A percentile compares a stretch with the other conserved stretches of the same genome.
phyloP scores from a whole-genome alignment of 2,329 filamentous ascomycete genomes.

The Aquanectria penicillioides region DNA sequence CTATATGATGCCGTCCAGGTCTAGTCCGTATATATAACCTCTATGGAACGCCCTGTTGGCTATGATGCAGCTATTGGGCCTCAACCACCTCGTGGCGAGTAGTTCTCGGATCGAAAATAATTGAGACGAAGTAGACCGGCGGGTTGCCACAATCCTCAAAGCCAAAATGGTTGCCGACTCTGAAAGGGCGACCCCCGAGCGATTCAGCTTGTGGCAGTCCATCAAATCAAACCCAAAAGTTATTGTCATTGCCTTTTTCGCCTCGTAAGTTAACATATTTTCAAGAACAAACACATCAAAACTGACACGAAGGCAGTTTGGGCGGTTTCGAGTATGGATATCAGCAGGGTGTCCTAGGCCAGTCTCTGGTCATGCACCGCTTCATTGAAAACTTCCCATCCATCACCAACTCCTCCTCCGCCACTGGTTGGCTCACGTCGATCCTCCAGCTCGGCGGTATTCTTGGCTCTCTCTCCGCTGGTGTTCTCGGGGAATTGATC shows the following conservation, averaged over 20 bases:
- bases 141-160: neutral
- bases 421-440: constrained; percentile 61
- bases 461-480: constrained; percentile 57
- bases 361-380: constrained; percentile 62
- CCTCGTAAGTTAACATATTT: constrained; percentile 25
- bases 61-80: too few relatives aligned
- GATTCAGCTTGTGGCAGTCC: constrained; percentile 22
- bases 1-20: too few relatives aligned
- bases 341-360: constrained; percentile 64
- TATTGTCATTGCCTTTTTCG: constrained; percentile 36
- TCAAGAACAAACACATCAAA: neutral
- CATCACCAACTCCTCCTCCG: constrained; percentile 55
- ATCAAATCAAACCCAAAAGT: constrained; percentile 35
- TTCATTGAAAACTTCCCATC: constrained; percentile 61
- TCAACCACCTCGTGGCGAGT: too few relatives aligned
- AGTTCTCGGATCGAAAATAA: too few relatives aligned
- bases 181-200: neutral
- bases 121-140: neutral
- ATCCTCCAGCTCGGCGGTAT: constrained; percentile 60
- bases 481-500: constrained; percentile 60
- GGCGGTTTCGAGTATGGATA: constrained; percentile 32
- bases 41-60: too few relatives aligned
- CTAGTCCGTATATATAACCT: too few relatives aligned
- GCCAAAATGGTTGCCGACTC: neutral
- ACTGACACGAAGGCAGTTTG: constrained; percentile 3